phyloP scores from a whole-genome alignment of 169 alveolate genomes.

The Theileria orientalis region DNA sequence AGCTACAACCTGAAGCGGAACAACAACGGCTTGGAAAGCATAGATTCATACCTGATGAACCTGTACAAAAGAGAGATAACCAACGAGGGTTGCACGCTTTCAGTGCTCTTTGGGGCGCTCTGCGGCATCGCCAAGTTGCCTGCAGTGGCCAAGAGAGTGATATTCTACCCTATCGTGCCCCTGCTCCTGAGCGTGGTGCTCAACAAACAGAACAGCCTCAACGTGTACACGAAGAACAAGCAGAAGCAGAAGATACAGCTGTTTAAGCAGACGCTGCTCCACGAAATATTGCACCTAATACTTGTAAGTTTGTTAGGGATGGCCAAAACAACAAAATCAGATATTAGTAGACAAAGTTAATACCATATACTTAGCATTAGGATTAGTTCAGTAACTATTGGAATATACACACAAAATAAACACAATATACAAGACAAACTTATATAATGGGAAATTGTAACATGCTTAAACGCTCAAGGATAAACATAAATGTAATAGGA shows the following conservation, averaged over 20 bases:
- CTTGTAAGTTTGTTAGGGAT: constrained; percentile 26
- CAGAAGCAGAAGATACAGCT: constrained; percentile 27
- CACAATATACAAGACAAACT: too few relatives aligned
- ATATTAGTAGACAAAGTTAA: too few relatives aligned
- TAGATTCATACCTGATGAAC: constrained; percentile 52
- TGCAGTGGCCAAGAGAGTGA: constrained; percentile 37
- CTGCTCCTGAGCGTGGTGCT: constrained; percentile 32
- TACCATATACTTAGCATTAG: too few relatives aligned
- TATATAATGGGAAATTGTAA: too few relatives aligned
- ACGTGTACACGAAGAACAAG: constrained; percentile 4
- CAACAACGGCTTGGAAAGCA: constrained; percentile 53
- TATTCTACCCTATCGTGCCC: constrained; percentile 63
- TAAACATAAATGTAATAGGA: too few relatives aligned
- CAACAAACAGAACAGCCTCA: constrained; percentile 36
- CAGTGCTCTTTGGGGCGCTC: constrained; percentile 57
- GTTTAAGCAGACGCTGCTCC: constrained; percentile 42
- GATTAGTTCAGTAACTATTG: too few relatives aligned
- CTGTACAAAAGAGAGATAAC: constrained; percentile 41
- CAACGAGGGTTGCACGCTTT: constrained; percentile 34
- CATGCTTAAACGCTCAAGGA: too few relatives aligned
- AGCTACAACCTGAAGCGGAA: constrained; percentile 30
- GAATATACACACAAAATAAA: too few relatives aligned
- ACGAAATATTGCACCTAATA: constrained; percentile 46
- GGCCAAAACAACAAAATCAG: too few relatives aligned
- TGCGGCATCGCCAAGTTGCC: constrained; percentile 59